phyloP scores from a whole-genome alignment of 345 rosid genomes.

The Lepidium aucheri region DNA sequence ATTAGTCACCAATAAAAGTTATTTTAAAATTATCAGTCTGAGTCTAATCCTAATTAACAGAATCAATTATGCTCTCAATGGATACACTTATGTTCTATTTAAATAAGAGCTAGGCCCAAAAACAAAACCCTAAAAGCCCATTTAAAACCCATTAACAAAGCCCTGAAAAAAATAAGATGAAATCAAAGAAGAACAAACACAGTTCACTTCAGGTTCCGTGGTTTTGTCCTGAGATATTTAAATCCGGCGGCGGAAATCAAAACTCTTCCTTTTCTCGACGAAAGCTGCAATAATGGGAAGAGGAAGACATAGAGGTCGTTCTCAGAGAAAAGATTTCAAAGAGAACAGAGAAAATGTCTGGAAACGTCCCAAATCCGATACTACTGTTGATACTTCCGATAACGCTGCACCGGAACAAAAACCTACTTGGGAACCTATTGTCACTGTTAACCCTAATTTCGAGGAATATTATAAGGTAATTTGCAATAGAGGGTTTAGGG shows the following conservation, averaged over 20 bases:
- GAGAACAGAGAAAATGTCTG: slow-evolving; percentile 85
- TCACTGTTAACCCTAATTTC: slow-evolving; percentile 63
- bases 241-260: slow-evolving; percentile 24
- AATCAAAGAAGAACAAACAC: not conserved
- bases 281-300: slow-evolving; percentile 32
- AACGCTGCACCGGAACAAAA: slow-evolving; percentile 16
- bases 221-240: not conserved
- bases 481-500: not conserved
- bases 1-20: no score
- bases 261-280: not conserved
- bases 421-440: slow-evolving; percentile 29
- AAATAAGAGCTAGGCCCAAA: not conserved
- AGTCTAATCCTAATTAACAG: no score
- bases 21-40: no score
- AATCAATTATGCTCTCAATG: no score
- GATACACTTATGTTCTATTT: no score
- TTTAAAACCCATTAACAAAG: slow-evolving; percentile 12
- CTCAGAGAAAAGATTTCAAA: slow-evolving; percentile 80
- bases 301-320: slow-evolving; percentile 66
- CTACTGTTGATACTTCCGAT: slow-evolving; percentile 29
- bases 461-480: slow-evolving; percentile 90
- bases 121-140: slow-evolving; percentile 21
- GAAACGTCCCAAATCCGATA: slow-evolving; percentile 68
- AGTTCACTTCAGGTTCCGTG: not conserved
- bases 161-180: not conserved